Evolutionary conservation across 768 basidiomycete species (phyloP).

Genomic region (Calocera cornea): DNA sequence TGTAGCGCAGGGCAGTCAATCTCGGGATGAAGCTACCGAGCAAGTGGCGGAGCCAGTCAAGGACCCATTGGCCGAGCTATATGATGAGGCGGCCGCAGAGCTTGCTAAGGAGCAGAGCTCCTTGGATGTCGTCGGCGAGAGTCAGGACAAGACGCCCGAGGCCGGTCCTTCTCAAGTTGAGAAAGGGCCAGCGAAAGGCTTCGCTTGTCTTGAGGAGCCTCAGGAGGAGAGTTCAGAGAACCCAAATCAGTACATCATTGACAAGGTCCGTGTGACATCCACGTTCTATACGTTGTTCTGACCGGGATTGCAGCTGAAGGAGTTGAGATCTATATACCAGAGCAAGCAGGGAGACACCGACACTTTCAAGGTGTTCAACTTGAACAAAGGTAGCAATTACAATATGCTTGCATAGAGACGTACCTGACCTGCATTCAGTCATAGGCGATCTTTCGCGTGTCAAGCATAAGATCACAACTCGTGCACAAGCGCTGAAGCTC

Average conservation of each 20-base stretch:
- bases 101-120: constrained; percentile 19
- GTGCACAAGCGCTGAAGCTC: constrained; percentile 46
- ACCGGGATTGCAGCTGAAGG: constrained; percentile 37
- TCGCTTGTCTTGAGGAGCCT: constrained; percentile 46
- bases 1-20: constrained; percentile 10
- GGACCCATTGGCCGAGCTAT: constrained; percentile 57
- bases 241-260: constrained; percentile 59
- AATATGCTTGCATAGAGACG: background rate
- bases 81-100: constrained; percentile 31
- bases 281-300: background rate
- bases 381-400: constrained; percentile 42
- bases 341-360: constrained; percentile 47
- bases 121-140: background rate
- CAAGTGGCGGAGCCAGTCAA: background rate
- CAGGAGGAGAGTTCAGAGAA: constrained; percentile 25
- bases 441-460: constrained; percentile 44
- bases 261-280: constrained; percentile 37
- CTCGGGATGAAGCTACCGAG: background rate
- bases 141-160: background rate
- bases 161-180: background rate
- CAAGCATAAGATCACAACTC: constrained; percentile 43
- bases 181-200: constrained; percentile 35
- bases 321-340: constrained; percentile 51
- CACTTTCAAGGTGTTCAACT: constrained; percentile 51
- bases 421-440: constrained; percentile 27